phyloP scores from a whole-genome alignment of 2,329 filamentous ascomycete genomes.

The Blumeria graminis region DNA sequence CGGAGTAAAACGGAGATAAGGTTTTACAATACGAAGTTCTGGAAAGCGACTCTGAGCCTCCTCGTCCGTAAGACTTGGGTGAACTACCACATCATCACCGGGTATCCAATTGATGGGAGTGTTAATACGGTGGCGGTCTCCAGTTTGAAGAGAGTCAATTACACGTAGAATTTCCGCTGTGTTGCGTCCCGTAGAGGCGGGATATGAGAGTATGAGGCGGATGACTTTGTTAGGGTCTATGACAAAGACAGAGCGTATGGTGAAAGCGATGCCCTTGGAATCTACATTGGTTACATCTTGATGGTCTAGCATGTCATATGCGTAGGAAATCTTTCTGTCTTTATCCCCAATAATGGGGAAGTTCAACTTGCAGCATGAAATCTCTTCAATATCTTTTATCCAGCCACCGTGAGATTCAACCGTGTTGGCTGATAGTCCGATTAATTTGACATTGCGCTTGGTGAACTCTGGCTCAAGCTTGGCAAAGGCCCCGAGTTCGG shows the following conservation, averaged over 20 bases:
- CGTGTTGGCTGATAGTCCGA: slow-evolving; percentile 73
- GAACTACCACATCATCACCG: slow-evolving; percentile 81
- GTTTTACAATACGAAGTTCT: slow-evolving; percentile 42
- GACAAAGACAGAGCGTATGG: slow-evolving; percentile 84
- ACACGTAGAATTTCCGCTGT: slow-evolving; percentile 56
- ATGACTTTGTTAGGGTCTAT: slow-evolving; percentile 90
- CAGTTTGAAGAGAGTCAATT: slow-evolving; percentile 56
- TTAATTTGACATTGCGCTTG: slow-evolving; percentile 72
- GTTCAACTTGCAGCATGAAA: slow-evolving; percentile 40
- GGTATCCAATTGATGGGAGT: slow-evolving; percentile 80
- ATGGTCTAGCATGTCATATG: slow-evolving; percentile 67
- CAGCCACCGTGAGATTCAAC: slow-evolving; percentile 63
- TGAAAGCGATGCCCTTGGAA: slow-evolving; percentile 66
- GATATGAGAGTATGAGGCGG: slow-evolving; percentile 78
- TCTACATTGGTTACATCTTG: slow-evolving; percentile 65
- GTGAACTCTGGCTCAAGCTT: slow-evolving; percentile 74
- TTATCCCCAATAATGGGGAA: slow-evolving; percentile 73
- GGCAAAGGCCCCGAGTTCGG: slow-evolving; percentile 79
- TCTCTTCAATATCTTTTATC: slow-evolving; percentile 75
- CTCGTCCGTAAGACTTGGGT: slow-evolving; percentile 57
- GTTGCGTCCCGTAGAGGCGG: slow-evolving; percentile 67
- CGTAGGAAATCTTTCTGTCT: slow-evolving; percentile 49
- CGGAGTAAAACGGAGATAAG: slow-evolving; percentile 50
- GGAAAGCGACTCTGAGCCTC: slow-evolving; percentile 78
- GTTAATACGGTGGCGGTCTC: slow-evolving; percentile 69